Base-by-base conservation (phyloP, 1,139 yeast genomes). In the Fermentozyma sake region DNA sequence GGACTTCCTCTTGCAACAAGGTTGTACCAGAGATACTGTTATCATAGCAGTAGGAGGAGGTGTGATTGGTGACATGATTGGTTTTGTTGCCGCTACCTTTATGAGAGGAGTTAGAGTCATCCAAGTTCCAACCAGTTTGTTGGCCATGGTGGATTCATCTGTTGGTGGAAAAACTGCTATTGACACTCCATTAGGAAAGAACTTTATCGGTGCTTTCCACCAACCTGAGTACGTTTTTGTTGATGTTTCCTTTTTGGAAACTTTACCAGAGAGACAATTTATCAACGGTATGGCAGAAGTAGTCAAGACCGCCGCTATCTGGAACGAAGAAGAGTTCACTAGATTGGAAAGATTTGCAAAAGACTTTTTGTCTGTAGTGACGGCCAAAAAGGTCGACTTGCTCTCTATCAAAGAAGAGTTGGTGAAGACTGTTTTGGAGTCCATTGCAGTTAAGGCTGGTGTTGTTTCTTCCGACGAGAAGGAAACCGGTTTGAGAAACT, bases 221-320 rank as follows among this genome's bases (percentile, higher is more conserved):
- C 99, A 93, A 60, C 98, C 98, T 6, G 66, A 74, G 45, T 80
- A 82, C 44, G 86, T 91, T 36, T 79, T 87, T 50, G 91, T 84
- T 25, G 99, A 93, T 58, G 78, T 89, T 32, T 72, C 81, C 18
- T 91, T 93, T 62, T 70, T 93, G 50, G 81, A 81, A 42, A 83
- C 96, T 12, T 68, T 93, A 37, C 96, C 98, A 1, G 79, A 80
- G 26, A 75, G 98, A 45, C 97, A 93, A 54, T 86, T 93, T 55
- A 85, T 93, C 48, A 93, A 93, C 50, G 99, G 99, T 38, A 91
- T 93, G 91, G 95, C 96, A 2, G 99, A 93, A 61, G 96, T 93
- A 32, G 82, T 93, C 44, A 93, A 91, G 62, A 93, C 98, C 7
- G 98, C 97, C 7, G 96, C 97, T 19, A 89, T 93, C 48, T 93